Percentiles rank a stretch among this genome's conserved stretches.
phyloP scores from a whole-genome alignment of 176 grass and related monocot species.

The Phyllostachys edulis region DNA sequence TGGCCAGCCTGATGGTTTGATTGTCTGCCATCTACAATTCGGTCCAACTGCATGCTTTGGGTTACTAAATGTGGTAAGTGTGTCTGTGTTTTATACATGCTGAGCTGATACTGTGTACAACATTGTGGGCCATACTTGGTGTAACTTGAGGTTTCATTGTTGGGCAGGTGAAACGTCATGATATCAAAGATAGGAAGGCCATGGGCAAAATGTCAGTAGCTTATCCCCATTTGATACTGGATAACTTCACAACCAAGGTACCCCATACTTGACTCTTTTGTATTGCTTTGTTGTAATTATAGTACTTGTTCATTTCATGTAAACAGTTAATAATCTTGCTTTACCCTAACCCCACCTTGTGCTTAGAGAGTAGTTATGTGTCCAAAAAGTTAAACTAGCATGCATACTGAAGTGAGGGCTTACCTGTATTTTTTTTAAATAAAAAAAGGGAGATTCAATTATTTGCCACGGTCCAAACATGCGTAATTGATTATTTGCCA shows the following conservation, averaged over 20 bases:
- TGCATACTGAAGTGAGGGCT: background rate
- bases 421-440: background rate
- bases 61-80: constrained; percentile 91
- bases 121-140: background rate
- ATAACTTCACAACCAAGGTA: constrained; percentile 82
- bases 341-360: background rate
- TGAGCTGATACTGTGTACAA: background rate
- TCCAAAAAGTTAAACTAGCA: background rate
- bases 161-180: constrained; percentile 73
- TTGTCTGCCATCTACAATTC: constrained; percentile 81
- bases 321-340: background rate
- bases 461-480: no score
- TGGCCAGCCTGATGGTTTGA: constrained; percentile 86
- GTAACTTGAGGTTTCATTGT: constrained; percentile 20
- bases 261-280: constrained; percentile 5
- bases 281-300: background rate
- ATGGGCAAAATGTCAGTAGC: constrained; percentile 95
- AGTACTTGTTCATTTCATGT: background rate
- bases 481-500: no score
- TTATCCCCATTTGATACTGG: constrained; percentile 87
- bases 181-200: constrained; percentile 88
- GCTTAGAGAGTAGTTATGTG: background rate
- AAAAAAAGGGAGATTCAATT: no score
- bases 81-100: constrained; percentile 1
- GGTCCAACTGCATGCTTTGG: constrained; percentile 93